Base-by-base conservation (phyloP, 768 basidiomycete genomes). In the Gloeostereum incarnatum region DNA sequence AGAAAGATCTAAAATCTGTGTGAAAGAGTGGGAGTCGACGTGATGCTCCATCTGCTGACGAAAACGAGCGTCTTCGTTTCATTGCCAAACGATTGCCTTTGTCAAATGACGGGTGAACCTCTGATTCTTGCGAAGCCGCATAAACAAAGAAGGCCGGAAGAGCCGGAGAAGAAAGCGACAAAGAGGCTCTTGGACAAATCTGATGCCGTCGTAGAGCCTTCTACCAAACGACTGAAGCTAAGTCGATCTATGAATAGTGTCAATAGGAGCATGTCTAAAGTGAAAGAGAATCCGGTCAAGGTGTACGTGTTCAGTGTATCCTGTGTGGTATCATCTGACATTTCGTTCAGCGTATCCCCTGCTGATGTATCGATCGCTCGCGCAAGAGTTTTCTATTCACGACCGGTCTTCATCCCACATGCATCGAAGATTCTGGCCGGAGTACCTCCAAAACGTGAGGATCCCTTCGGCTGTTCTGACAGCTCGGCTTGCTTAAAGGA, bases 1-100 rank as follows among this genome's bases (percentile, higher is more conserved):
- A n/a, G n/a, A n/a, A n/a, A n/a, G n/a, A n/a, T n/a, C n/a, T n/a
- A n/a, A n/a, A n/a, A n/a, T n/a, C n/a, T n/a, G n/a, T n/a, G n/a
- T n/a, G n/a, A n/a, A n/a, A 93, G 92, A 46, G 71, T 89, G 6
- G 91, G 92, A 0, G 75, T 76, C 27, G 76, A 77, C 47, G 71
- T 73, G 1, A 81, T 94, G 70, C 54, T 84, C 22, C 80, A 91
- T 53, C 63, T 98, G 7, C 70, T 98, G 13, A 67, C 78, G 2
- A 71, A 81, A 39, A 79, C 81, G 0, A 82, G 77, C 7, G 44
- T 93, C 13, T 97, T 91, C 53, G 51, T 83, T 11, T 63, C 82
- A 2, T 58, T 96, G 16, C 83, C 84, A 0, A 94, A 96, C 50
- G 78, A 75, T 14, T 93, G 89, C 51, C 70, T 81, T 25, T 84